Percentiles rank a stretch among this genome's conserved stretches.
phyloP scores from a whole-genome alignment of 805 yeast genomes.

The Wickerhamiella vanderwaltii region DNA sequence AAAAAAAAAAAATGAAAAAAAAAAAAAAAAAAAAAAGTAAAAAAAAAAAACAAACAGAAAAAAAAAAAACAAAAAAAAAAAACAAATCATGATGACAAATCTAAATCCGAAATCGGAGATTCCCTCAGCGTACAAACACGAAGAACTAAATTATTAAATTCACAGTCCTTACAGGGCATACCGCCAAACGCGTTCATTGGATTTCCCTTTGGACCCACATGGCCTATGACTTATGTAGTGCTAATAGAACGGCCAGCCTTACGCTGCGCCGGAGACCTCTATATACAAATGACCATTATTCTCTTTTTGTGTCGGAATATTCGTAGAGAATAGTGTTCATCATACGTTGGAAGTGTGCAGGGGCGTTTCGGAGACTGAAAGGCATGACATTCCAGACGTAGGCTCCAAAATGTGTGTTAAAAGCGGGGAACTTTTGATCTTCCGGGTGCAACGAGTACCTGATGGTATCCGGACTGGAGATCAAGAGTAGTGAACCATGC shows the following conservation, averaged over 20 bases:
- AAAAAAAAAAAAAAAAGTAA: too few relatives aligned
- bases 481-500: not conserved
- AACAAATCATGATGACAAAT: too few relatives aligned
- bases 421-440: not conserved
- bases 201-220: too few relatives aligned
- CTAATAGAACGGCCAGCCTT: too few relatives aligned
- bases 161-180: too few relatives aligned
- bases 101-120: too few relatives aligned
- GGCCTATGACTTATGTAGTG: too few relatives aligned
- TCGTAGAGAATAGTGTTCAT: not conserved
- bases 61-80: not conserved
- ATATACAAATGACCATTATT: not conserved
- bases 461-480: not conserved
- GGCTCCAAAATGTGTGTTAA: not conserved
- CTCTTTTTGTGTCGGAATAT: not conserved
- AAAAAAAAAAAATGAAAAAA: too few relatives aligned
- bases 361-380: slow-evolving; percentile 4
- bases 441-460: not conserved
- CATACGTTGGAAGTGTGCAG: not conserved
- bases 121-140: too few relatives aligned
- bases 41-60: not conserved
- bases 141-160: too few relatives aligned
- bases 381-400: not conserved
- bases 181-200: too few relatives aligned
- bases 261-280: too few relatives aligned